Conservation (phyloP, 768 basidiomycete species). For the Mrakia hoshinonis region DNA sequence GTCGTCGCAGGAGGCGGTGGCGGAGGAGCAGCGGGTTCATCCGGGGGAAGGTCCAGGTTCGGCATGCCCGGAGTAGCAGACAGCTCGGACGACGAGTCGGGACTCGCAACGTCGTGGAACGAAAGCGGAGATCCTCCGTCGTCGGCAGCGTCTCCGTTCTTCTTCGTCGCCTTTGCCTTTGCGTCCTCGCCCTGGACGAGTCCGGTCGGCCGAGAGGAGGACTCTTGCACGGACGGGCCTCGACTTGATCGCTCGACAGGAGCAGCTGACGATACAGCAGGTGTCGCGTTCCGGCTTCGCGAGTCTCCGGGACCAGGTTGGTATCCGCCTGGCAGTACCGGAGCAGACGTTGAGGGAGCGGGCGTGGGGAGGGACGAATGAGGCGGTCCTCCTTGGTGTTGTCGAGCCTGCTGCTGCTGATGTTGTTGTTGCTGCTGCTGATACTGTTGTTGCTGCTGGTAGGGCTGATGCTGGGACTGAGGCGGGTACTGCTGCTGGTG, state of each 20-base stretch:
- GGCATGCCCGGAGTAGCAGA: background rate
- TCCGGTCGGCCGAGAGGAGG: background rate
- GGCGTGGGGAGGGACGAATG: background rate
- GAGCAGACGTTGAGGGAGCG: background rate
- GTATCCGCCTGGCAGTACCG: background rate
- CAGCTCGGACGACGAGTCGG: constrained; percentile 25
- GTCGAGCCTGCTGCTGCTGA: background rate
- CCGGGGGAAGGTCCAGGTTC: background rate
- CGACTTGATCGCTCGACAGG: background rate
- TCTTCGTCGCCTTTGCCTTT: constrained; percentile 31
- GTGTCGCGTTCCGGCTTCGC: constrained; percentile 3
- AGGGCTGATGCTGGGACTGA: constrained; percentile 1
- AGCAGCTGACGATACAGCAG: background rate
- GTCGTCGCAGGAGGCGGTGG: background rate
- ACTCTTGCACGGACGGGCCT: background rate
- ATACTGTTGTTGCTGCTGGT: background rate
- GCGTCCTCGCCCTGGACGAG: constrained; percentile 7
- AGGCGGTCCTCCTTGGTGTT: background rate
- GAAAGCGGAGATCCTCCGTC: constrained; percentile 29
- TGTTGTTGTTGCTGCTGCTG: constrained; percentile 7
- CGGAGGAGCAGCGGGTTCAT: background rate
- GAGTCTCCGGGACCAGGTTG: constrained; percentile 15
- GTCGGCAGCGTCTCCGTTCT: constrained; percentile 20
- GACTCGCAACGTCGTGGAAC: constrained; percentile 34
- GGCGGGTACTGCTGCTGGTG: background rate